A percentile compares a stretch with the other conserved stretches of the same genome.
phyloP scores from a whole-genome alignment of 192 early-diverging fungal species.

The Coemansia sp. region DNA sequence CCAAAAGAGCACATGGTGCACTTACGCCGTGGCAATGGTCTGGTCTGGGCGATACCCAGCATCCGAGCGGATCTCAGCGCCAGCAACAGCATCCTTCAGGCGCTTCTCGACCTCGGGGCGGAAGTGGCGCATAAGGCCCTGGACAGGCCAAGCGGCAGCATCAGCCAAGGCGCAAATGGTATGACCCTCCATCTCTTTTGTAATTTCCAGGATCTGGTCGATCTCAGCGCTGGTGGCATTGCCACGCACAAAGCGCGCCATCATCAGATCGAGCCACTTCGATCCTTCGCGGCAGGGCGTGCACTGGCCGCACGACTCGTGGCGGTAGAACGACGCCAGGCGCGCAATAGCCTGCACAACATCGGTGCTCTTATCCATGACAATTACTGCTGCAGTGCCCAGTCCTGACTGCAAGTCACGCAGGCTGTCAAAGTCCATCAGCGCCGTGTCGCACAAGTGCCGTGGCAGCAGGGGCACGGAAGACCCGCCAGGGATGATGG shows the following conservation, averaged over 20 bases:
- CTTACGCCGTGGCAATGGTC: slow-evolving; percentile 47
- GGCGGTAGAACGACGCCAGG: slow-evolving; percentile 92
- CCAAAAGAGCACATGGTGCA: neutral
- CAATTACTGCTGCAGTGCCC: slow-evolving; percentile 96
- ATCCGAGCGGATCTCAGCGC: slow-evolving; percentile 34
- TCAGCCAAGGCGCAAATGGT: slow-evolving; percentile 99
- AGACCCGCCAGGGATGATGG: slow-evolving; percentile 96
- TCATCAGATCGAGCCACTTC: slow-evolving; percentile 94
- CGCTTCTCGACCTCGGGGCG: slow-evolving; percentile 44
- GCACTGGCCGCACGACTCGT: slow-evolving; percentile 99
- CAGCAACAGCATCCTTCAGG: slow-evolving; percentile 33
- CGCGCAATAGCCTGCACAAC: slow-evolving; percentile 93
- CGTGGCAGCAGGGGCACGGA: slow-evolving; percentile 92
- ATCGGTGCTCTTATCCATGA: slow-evolving; percentile 98
- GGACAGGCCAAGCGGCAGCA: slow-evolving; percentile 98
- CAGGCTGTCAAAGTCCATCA: slow-evolving; percentile 99
- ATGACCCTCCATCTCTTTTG: slow-evolving; percentile 98
- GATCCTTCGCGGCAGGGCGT: slow-evolving; percentile 98
- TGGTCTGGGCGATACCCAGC: slow-evolving; percentile 47
- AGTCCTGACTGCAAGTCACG: slow-evolving; percentile 92
- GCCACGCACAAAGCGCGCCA: slow-evolving; percentile 92
- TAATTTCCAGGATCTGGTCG: slow-evolving; percentile 95
- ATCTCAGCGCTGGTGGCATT: slow-evolving; percentile 84
- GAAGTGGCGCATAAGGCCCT: slow-evolving; percentile 85
- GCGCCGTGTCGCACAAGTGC: slow-evolving; percentile 83